Conservation (phyloP, 2,329 filamentous ascomycete genomes). For the Hypomyces perniciosus region DNA sequence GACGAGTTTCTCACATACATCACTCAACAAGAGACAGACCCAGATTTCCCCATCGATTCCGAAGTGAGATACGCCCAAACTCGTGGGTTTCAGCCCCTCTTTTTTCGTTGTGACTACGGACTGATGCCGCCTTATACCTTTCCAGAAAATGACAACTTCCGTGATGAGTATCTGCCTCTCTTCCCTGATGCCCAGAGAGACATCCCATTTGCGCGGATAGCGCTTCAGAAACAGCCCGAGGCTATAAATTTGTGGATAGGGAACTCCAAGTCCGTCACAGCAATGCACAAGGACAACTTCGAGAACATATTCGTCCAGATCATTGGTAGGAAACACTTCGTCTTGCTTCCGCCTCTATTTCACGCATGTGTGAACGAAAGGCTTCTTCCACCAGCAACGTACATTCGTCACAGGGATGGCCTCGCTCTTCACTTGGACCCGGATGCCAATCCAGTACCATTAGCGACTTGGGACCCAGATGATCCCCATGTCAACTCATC, state of each 20-base stretch:
- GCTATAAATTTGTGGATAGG: conserved; percentile 82
- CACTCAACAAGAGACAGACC: conserved; percentile 46
- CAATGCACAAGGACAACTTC: conserved; percentile 76
- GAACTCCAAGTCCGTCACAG: conserved; percentile 62
- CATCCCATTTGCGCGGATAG: conserved; percentile 68
- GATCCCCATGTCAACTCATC: conserved; percentile 43
- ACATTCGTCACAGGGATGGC: conserved; percentile 33
- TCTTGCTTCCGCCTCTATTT: conserved; percentile 65
- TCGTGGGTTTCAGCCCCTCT: conserved; percentile 40
- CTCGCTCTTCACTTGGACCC: conserved; percentile 32
- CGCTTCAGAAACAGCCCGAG: conserved; percentile 59
- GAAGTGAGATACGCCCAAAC: conserved; percentile 71
- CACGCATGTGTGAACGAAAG: conserved; percentile 64
- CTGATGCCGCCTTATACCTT: neutral
- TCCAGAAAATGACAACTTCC: conserved; percentile 73
- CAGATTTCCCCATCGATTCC: conserved; percentile 20
- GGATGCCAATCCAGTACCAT: conserved; percentile 46
- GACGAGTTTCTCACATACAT: conserved; percentile 56
- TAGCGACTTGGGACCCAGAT: conserved; percentile 72
- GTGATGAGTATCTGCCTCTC: conserved; percentile 62
- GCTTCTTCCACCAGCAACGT: conserved; percentile 51
- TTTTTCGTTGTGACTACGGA: neutral
- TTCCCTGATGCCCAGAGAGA: conserved; percentile 56
- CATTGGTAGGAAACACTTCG: conserved; percentile 66
- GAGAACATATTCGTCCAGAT: conserved; percentile 81